phyloP scores from a whole-genome alignment of 1,284 basidiomycete genomes.

The Neolentinus lepideus region DNA sequence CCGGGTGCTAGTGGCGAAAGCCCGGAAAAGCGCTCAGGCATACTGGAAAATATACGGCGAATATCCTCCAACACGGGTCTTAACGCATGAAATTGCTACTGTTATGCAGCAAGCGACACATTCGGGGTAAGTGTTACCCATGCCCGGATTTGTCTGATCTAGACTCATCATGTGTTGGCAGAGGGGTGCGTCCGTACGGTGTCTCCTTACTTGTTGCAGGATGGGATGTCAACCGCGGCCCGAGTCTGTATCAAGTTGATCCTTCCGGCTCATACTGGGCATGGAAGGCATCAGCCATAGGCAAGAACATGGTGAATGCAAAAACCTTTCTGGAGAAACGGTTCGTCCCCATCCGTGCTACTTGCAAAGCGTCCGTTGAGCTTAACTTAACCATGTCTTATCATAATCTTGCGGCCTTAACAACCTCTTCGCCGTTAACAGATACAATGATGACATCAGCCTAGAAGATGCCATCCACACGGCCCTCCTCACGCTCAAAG shows the following conservation, averaged over 20 bases:
- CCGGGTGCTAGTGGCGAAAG: slow-evolving; percentile 87
- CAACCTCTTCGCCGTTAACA: slow-evolving; percentile 28
- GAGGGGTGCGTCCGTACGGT: slow-evolving; percentile 97
- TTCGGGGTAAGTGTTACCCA: slow-evolving; percentile 67
- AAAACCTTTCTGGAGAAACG: slow-evolving; percentile 99
- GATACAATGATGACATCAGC: slow-evolving; percentile 99
- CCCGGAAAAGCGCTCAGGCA: slow-evolving; percentile 95
- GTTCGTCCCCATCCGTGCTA: slow-evolving; percentile 36
- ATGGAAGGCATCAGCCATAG: slow-evolving; percentile 99
- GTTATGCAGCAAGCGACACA: slow-evolving; percentile 99
- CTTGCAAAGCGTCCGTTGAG: neutral
- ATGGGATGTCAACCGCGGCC: slow-evolving; percentile 89
- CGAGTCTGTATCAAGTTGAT: slow-evolving; percentile 96
- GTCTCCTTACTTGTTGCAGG: slow-evolving; percentile 96
- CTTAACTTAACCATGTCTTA: slow-evolving; percentile 2
- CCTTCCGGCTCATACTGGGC: slow-evolving; percentile 99
- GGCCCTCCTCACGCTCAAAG: slow-evolving; percentile 96
- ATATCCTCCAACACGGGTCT: slow-evolving; percentile 95
- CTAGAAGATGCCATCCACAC: slow-evolving; percentile 99
- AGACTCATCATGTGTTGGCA: slow-evolving; percentile 24
- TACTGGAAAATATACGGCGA: slow-evolving; percentile 99
- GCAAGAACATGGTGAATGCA: slow-evolving; percentile 99
- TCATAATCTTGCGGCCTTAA: slow-evolving; percentile 9
- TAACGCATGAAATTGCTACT: slow-evolving; percentile 96
- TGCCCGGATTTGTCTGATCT: neutral